Conservation (phyloP, 163 green algal species). For the Smithsoniella earleae region DNA sequence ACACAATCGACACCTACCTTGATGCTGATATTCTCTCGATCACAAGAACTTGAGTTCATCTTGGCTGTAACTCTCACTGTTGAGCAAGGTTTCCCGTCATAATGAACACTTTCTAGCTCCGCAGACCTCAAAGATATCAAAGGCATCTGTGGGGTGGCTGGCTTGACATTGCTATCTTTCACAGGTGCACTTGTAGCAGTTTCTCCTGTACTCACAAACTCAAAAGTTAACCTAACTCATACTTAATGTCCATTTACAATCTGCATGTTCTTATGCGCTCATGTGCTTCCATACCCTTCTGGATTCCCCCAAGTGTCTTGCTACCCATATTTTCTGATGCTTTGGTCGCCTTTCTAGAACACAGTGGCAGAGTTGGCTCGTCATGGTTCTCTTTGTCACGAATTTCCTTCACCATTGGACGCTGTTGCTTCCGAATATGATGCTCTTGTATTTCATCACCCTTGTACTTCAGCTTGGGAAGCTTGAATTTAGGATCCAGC, state of each 20-base stretch:
- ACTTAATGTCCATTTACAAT: too few species aligned
- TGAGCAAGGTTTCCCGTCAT: not conserved
- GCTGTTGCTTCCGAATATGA: constrained; percentile 37
- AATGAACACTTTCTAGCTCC: not conserved
- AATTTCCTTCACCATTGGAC: constrained; percentile 46
- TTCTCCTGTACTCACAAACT: not conserved
- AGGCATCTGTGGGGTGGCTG: too few species aligned
- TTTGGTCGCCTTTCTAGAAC: constrained; percentile 36
- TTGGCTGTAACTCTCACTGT: not conserved
- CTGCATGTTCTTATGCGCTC: too few species aligned
- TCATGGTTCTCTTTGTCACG: constrained; percentile 37
- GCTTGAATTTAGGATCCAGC: constrained; percentile 53
- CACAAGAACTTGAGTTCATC: not conserved
- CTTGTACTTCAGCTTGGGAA: constrained; percentile 62
- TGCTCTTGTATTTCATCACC: constrained; percentile 35
- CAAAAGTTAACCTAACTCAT: not conserved
- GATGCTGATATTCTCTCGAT: not conserved
- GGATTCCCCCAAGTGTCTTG: too few species aligned
- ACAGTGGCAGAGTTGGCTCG: constrained; percentile 42
- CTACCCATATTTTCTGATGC: not conserved
- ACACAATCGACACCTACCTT: constrained; percentile 17
- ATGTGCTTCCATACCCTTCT: too few species aligned
- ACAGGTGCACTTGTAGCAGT: too few species aligned
- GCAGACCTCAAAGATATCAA: not conserved
- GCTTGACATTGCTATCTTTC: too few species aligned